Base-by-base conservation (phyloP, 2,329 filamentous ascomycete species). In the Phialocephala sp. region DNA sequence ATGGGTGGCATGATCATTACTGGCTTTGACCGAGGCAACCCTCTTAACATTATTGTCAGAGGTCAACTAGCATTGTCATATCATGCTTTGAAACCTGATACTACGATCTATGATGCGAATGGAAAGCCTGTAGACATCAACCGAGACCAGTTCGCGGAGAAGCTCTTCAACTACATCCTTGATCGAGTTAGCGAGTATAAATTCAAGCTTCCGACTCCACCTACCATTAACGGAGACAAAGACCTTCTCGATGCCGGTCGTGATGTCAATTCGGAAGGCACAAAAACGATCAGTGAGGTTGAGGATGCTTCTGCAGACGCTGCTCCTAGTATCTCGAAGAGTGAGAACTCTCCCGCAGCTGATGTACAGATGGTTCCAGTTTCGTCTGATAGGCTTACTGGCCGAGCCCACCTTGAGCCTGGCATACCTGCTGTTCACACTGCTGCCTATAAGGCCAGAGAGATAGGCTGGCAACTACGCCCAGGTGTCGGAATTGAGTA, bases 1-100 rank as follows among this genome's bases (percentile, higher is more conserved):
- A 96, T 97, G 89, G 95, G 95, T 35, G 95, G 94, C 63, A 97
- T 99, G 84, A 98, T 99, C 66, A 93, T 99, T 67, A 97, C 96
- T 39, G 95, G 95, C 0, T 99, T 98, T 76, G 93, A 98, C 71
- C 88, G 92, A 70, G 96, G 96, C 20, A 99, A 99, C 73, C 95
- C 95, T 5, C 81, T 99, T 72, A 96, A 97, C 76, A 87, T 94
- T 58, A 88, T 99, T 66, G 89, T 99, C 64, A 89, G 95, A 71
- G 94, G 92, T 18, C 96, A 99, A 78, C 84, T 99, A 58, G 91
- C 91, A 32, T 84, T 99, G 22, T 89, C 89, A 18, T 97, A 97
- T 76, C 93, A 97, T 77, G 84, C 90, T 27, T 82, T 99, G 66
- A 89, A 89, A 70, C 82, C 87, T n/a, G 87, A 89, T 45, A 94